A percentile compares a stretch with the other conserved stretches of the same genome.
Evolutionary conservation across 2,329 filamentous ascomycete genomes (phyloP).

Genomic region (Colletotrichum sp.): DNA sequence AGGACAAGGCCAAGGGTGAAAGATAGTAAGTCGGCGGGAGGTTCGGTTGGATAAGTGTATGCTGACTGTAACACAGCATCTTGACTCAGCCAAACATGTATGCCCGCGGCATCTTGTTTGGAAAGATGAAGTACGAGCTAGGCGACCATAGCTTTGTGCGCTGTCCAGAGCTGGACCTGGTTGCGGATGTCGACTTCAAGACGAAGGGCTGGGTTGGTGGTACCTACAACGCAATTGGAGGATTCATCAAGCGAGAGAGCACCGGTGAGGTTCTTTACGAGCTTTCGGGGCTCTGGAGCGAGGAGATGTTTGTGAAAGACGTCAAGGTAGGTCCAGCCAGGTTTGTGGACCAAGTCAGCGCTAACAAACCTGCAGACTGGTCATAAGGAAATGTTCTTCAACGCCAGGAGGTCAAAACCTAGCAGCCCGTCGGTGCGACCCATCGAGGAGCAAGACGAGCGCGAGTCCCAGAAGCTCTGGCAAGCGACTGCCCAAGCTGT

Average conservation of each 20-base stretch:
- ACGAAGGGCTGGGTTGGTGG: conserved; percentile 97
- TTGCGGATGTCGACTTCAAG: conserved; percentile 96
- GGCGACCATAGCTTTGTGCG: conserved; percentile 93
- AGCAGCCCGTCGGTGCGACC: conserved; percentile 77
- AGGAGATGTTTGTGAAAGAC: conserved; percentile 93
- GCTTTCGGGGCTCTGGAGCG: conserved; percentile 90
- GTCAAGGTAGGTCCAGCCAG: conserved; percentile 61
- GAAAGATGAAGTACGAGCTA: conserved; percentile 99
- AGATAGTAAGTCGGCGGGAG: conserved; percentile 73
- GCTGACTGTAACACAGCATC: conserved; percentile 61
- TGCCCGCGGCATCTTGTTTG: conserved; percentile 92
- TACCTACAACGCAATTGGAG: conserved; percentile 95
- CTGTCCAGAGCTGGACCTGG: conserved; percentile 86
- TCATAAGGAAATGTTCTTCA: conserved; percentile 88
- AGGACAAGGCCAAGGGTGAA: conserved; percentile 71
- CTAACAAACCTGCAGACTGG: conserved; percentile 67
- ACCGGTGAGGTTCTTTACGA: conserved; percentile 90
- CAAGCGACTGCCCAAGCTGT: conserved; percentile 81
- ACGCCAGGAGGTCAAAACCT: conserved; percentile 80
- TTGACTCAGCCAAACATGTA: conserved; percentile 99
- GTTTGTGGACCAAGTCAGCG: neutral
- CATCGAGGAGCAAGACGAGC: conserved; percentile 83
- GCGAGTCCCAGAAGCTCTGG: conserved; percentile 92
- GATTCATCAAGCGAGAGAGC: conserved; percentile 85
- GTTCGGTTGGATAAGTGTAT: neutral